Evolutionary conservation across 2,329 filamentous ascomycete species (phyloP).

Genomic region (Pseudonectria foliicola): DNA sequence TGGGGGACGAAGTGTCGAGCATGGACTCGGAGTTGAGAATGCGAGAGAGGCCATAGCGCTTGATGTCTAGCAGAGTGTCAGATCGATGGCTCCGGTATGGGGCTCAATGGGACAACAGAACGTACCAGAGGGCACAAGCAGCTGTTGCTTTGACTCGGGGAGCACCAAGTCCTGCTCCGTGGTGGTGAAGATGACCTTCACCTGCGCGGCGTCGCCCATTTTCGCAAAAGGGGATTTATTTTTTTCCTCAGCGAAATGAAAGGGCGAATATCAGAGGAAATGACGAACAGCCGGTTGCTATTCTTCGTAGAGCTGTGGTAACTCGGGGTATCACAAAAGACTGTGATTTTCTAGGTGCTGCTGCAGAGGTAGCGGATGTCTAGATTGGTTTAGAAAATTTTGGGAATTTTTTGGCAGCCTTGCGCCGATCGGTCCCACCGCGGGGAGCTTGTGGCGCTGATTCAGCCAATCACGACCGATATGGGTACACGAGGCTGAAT

Average conservation of each 20-base stretch:
- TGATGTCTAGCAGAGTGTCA: slow-evolving; percentile 45
- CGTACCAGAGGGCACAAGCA: slow-evolving; percentile 55
- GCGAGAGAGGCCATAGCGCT: slow-evolving; percentile 62
- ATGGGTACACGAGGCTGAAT: slow-evolving; percentile 14
- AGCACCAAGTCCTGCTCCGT: slow-evolving; percentile 55
- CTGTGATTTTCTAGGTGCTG: slow-evolving; percentile 3
- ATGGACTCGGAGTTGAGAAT: slow-evolving; percentile 67
- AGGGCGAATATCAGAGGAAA: background rate
- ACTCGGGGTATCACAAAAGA: slow-evolving; percentile 11
- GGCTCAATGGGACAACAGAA: slow-evolving; percentile 5
- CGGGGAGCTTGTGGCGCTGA: slow-evolving; percentile 6
- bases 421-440: slow-evolving; percentile 16
- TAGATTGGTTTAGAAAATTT: slow-evolving; percentile 17
- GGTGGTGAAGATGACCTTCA: slow-evolving; percentile 63
- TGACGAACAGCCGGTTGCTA: slow-evolving; percentile 1
- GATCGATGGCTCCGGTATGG: slow-evolving; percentile 1
- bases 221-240: slow-evolving; percentile 3
- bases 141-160: slow-evolving; percentile 53
- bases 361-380: slow-evolving; percentile 9
- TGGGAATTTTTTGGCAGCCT: slow-evolving; percentile 20
- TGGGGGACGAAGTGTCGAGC: slow-evolving; percentile 56
- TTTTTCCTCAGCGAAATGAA: background rate
- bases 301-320: slow-evolving; percentile 6
- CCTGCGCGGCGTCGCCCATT: slow-evolving; percentile 43
- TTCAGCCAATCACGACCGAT: slow-evolving; percentile 3